Evolutionary conservation across 2,329 filamentous ascomycete species (phyloP).

Genomic region (Colletotrichum sp.): DNA sequence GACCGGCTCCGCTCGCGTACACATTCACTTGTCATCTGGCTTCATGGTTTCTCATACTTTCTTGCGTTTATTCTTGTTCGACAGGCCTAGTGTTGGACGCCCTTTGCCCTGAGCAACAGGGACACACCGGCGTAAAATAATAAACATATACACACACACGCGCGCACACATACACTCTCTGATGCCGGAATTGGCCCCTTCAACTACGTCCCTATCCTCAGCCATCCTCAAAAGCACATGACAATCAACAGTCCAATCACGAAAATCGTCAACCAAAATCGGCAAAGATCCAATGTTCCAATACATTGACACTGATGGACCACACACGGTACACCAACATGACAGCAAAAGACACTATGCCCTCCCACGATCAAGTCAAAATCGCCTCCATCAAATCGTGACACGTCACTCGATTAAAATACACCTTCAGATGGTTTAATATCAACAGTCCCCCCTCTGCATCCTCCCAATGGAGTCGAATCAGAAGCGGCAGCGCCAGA

Average conservation of each 20-base stretch:
- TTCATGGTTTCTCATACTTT: too few species aligned
- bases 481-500: neutral
- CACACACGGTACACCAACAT: neutral
- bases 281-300: neutral
- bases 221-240: neutral
- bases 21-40: too few species aligned
- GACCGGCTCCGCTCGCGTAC: too few species aligned
- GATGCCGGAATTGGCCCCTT: neutral
- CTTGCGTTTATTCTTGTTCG: too few species aligned
- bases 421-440: neutral
- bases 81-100: rapidly evolving
- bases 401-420: neutral
- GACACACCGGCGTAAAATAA: too few species aligned
- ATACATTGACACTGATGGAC: neutral
- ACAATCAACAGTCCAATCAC: neutral
- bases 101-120: too few species aligned
- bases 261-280: neutral
- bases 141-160: too few species aligned
- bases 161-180: too few species aligned
- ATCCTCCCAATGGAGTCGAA: too few species aligned
- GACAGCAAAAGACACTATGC: neutral
- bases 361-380: neutral
- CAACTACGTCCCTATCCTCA: neutral
- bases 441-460: neutral
- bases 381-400: neutral